A percentile compares a stretch with the other conserved stretches of the same genome.
phyloP scores from a whole-genome alignment of 345 rosid species.

The Salix brachista region DNA sequence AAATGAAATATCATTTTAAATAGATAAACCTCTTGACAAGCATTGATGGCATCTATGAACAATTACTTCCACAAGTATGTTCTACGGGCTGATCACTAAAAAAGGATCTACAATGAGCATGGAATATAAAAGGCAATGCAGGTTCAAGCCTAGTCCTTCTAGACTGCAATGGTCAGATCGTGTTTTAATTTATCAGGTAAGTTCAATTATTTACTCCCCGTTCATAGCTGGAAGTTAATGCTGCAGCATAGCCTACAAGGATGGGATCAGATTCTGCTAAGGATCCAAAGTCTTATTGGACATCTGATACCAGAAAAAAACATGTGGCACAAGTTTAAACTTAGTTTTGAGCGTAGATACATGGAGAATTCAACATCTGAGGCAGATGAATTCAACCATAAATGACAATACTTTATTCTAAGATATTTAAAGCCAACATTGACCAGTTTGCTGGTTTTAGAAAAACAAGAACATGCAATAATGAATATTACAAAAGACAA shows the following conservation, averaged over 20 bases:
- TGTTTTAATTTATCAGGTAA: not conserved
- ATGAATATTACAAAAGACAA: not conserved
- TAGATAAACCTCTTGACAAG: not conserved
- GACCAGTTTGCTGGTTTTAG: not conserved
- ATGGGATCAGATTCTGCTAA: not conserved
- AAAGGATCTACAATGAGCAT: not conserved
- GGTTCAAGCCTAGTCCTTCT: not conserved
- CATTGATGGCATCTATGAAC: not conserved
- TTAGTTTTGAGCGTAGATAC: not conserved
- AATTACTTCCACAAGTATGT: not conserved
- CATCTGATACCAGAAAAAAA: not conserved
- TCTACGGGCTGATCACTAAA: not conserved
- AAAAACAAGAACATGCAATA: not conserved
- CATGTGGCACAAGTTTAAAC: not conserved
- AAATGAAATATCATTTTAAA: not conserved
- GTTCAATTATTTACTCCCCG: not conserved
- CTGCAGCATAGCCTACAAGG: not conserved
- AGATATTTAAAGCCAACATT: too few species aligned
- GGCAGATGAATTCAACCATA: not conserved
- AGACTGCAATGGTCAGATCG: not conserved
- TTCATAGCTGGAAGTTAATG: not conserved
- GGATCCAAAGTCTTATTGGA: too few species aligned
- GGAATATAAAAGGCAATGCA: not conserved
- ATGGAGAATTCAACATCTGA: not conserved
- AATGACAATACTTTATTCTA: not conserved